A percentile compares a stretch with the other conserved stretches of the same genome.
phyloP scores from a whole-genome alignment of 2,329 filamentous ascomycete species.

The Colletotrichum australisinense region DNA sequence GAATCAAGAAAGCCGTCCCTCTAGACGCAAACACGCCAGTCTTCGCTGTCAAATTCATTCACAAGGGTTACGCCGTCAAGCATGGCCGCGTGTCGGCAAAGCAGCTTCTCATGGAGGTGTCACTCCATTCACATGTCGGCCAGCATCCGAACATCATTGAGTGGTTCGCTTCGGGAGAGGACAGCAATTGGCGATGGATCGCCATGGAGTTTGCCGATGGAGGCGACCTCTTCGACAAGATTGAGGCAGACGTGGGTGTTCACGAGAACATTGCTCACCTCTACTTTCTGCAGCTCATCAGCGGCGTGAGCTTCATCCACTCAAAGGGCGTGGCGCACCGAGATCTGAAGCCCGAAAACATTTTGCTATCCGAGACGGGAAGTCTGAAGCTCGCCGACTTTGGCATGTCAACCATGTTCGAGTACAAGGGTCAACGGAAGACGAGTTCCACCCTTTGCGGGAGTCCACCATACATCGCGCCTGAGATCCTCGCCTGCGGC shows the following conservation, averaged over 20 bases:
- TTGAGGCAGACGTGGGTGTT: conserved; percentile 97
- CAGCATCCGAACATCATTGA: conserved; percentile 94
- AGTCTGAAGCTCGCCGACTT: conserved; percentile 97
- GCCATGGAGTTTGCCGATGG: conserved; percentile 97
- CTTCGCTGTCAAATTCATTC: conserved; percentile 98
- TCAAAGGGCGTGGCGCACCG: conserved; percentile 94
- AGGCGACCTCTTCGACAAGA: conserved; percentile 98
- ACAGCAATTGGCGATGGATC: conserved; percentile 92
- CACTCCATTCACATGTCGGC: conserved; percentile 87
- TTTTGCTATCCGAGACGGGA: conserved; percentile 85
- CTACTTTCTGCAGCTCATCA: conserved; percentile 93
- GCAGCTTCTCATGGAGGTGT: conserved; percentile 92
- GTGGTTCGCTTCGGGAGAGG: conserved; percentile 89
- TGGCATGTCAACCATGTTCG: conserved; percentile 92
- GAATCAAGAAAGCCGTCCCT: conserved; percentile 93
- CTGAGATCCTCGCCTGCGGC: conserved; percentile 79
- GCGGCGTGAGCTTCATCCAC: conserved; percentile 94
- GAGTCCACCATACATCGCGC: conserved; percentile 96
- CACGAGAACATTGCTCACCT: conserved; percentile 94
- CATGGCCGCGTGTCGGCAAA: conserved; percentile 89
- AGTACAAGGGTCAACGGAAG: conserved; percentile 87
- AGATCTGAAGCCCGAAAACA: conserved; percentile 94
- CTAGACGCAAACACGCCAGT: conserved; percentile 76
- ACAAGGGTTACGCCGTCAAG: conserved; percentile 93
- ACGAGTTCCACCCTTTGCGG: conserved; percentile 91